Base-by-base conservation (phyloP, 306 rosid species). In the Rosa rugosa region DNA sequence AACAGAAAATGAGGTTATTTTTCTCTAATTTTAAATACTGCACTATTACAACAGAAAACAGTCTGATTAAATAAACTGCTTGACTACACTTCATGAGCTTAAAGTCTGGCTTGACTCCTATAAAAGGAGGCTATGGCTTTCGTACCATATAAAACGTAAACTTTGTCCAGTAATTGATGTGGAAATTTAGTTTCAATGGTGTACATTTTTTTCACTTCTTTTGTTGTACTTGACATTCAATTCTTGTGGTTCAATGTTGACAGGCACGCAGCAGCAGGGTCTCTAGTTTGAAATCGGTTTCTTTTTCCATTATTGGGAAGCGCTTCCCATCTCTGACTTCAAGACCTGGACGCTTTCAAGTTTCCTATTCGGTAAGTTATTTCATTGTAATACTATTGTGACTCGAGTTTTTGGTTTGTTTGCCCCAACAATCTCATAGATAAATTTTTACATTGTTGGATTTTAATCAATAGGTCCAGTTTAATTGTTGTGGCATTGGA, bases 321-420 rank as follows among this genome's bases (percentile, higher is more conserved):
- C 77, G 75, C 38, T 91, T 91, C 79, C 89, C 92, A 66, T 85
- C 89, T 49, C 69, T 86, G 45, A 67, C 84, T 74, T 66, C 77
- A 77, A 88, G 81, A 79, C 83, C 84, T 50, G 78, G 83, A 60
- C 77, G 84, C 73, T 83, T 90, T 69, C 94, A 69, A 72, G 86
- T 94, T n/a, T 80, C 83, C 51, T 89, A 97, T 22, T 85, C 90
- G 25, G 98, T 92, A 83, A 83, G 96, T 79, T 36, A 5, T 56
- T 34, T 40, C 22, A 44, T 68, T 23, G 40, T 38, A 27, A 27
- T 17, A 22, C 72, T 34, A 16, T 17, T 44, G 73, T 56, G 20
- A 34, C 12, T n/a, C 45, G n/a, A n/a, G n/a, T 49, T 45, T 45
- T 41, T 41, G 45, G 25, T 9, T 5, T 34, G 47, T 20, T 25